Percentiles rank a stretch among this genome's conserved stretches.
These are phyloP conservation scores for Chloropicon primus DNA, from an alignment of 139 green algal genomes.

Conservation along the genomic window DNA sequence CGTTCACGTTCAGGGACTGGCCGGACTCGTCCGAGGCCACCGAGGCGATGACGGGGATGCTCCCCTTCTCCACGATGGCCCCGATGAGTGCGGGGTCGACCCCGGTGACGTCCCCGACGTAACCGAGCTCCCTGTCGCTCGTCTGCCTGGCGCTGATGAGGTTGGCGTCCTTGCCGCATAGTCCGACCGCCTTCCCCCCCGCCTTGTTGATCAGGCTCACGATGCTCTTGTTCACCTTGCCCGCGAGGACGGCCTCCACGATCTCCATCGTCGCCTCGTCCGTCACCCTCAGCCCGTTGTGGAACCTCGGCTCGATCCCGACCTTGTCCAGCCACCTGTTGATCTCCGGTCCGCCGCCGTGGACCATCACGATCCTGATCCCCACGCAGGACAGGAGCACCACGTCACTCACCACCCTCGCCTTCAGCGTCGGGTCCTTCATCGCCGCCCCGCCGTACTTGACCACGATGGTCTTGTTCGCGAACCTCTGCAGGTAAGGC, in stretches of 20 bases:
- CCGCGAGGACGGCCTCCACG: constrained; percentile 95
- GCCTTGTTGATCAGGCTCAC: constrained; percentile 89
- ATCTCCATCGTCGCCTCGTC: constrained; percentile 95
- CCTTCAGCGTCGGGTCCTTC: constrained; percentile 89
- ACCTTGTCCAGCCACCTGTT: constrained; percentile 93
- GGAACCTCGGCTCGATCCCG: constrained; percentile 86
- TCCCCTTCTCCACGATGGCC: constrained; percentile 49
- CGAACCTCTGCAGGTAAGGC: constrained; percentile 87
- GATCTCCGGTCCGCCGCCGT: constrained; percentile 94
- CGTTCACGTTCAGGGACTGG: constrained; percentile 97
- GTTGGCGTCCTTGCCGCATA: constrained; percentile 90
- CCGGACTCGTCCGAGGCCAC: constrained; percentile 52
- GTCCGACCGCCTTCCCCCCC: constrained; percentile 79
- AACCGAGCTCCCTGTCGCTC: constrained; percentile 38
- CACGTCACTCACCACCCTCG: constrained; percentile 82
- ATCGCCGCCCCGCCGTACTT: constrained; percentile 99
- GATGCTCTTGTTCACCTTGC: constrained; percentile 93
- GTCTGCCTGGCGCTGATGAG: constrained; percentile 55
- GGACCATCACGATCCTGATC: constrained; percentile 84
- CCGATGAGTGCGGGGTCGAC: constrained; percentile 63
- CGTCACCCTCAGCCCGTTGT: constrained; percentile 92
- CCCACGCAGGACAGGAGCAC: constrained; percentile 88
- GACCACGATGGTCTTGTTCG: constrained; percentile 88
- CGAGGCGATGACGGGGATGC: constrained; percentile 84
- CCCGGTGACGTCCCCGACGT: constrained; percentile 82